Evolutionary conservation across 2,329 filamentous ascomycete species (phyloP).

Genomic region (Aureobasidium leucospermi): DNA sequence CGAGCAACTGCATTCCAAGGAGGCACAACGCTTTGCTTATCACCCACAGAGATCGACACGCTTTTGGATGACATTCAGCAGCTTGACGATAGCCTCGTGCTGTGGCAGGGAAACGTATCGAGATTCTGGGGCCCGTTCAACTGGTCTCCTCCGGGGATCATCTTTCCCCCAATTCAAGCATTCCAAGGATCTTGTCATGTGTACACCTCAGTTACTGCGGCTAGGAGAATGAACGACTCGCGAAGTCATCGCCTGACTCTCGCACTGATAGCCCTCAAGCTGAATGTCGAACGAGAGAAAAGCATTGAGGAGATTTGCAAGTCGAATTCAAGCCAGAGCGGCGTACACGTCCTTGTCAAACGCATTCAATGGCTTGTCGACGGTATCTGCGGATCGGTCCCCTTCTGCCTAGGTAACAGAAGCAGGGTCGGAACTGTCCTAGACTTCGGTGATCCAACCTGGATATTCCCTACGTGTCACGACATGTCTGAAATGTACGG

Average conservation of each 20-base stretch:
- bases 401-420: constrained; percentile 1
- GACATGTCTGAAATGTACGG: constrained; percentile 6
- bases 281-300: not conserved
- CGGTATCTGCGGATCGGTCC: not conserved
- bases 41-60: not conserved
- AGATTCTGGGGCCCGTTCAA: not conserved
- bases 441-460: not conserved
- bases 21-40: not conserved
- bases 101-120: not conserved
- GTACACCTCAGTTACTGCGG: not conserved
- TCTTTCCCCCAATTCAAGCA: not conserved
- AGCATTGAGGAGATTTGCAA: not conserved
- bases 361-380: not conserved
- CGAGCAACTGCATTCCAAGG: not conserved
- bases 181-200: not conserved
- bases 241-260: constrained; percentile 1
- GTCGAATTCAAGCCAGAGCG: not conserved
- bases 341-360: not conserved
- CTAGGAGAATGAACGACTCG: not conserved
- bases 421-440: not conserved
- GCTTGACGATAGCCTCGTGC: not conserved
- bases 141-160: not conserved
- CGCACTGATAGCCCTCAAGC: not conserved
- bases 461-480: not conserved
- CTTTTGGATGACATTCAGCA: not conserved